Percentiles rank a stretch among this genome's conserved stretches.
phyloP scores from a whole-genome alignment of 2,329 filamentous ascomycete species.

The Pseudogymnoascus sp. region DNA sequence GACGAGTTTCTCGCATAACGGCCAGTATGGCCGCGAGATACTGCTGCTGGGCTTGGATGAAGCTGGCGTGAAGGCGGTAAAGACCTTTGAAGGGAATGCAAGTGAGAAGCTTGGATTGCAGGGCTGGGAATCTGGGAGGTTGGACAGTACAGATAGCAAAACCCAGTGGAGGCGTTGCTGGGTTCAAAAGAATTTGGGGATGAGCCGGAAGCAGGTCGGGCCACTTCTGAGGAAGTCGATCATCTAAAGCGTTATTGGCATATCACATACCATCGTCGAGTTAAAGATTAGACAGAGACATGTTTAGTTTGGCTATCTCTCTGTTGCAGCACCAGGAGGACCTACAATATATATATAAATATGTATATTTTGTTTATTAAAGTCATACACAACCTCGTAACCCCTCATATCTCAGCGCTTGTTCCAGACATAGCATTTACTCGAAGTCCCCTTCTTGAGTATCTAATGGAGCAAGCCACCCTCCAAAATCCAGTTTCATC shows the following conservation, averaged over 20 bases:
- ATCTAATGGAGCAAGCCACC: constrained; percentile 23
- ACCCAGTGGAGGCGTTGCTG: constrained; percentile 51
- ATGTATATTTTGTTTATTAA: not conserved
- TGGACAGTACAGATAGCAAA: constrained; percentile 36
- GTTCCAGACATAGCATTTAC: not conserved
- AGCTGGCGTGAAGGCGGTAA: constrained; percentile 41
- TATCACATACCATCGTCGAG: too few relatives aligned
- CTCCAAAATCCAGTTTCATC: constrained; percentile 71
- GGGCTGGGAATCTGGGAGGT: constrained; percentile 41
- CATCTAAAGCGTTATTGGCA: not conserved
- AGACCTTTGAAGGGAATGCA: constrained; percentile 44
- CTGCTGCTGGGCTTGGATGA: constrained; percentile 56
- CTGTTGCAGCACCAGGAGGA: too few relatives aligned
- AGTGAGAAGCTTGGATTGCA: constrained; percentile 47
- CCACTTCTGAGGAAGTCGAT: constrained; percentile 55
- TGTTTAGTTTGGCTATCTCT: too few relatives aligned
- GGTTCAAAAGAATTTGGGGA: constrained; percentile 54
- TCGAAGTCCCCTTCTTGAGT: not conserved
- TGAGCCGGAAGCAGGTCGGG: constrained; percentile 62
- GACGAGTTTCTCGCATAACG: constrained; percentile 52
- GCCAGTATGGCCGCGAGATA: constrained; percentile 56
- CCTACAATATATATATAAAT: not conserved
- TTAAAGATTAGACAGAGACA: too few relatives aligned
- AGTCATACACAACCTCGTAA: not conserved
- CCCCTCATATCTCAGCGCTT: not conserved